A percentile compares a stretch with the other conserved stretches of the same genome.
Conservation (phyloP, 345 rosid species). For the Hypericum perforatum region DNA sequence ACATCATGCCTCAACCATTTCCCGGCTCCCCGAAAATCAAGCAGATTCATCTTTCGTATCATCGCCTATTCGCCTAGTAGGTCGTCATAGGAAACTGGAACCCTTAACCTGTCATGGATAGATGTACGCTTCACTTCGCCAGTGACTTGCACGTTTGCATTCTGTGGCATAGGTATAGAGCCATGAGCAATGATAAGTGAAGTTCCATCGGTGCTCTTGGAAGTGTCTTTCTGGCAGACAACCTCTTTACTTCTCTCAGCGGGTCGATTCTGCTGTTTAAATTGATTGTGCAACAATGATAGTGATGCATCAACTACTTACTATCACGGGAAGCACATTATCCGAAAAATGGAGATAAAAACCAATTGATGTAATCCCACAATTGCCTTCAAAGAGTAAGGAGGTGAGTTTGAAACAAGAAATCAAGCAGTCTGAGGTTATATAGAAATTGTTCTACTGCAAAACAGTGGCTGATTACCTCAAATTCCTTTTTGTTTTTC, state of each 20-base stretch:
- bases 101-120: conserved; percentile 70
- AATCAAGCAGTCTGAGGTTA: no score
- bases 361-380: neutral
- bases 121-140: conserved; percentile 35
- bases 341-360: no score
- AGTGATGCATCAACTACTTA: neutral
- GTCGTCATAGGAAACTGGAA: conserved; percentile 84
- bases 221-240: conserved; percentile 20
- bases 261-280: conserved; percentile 37
- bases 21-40: neutral
- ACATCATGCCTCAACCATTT: no score
- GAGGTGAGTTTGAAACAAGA: no score
- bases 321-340: no score
- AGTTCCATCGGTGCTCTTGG: conserved; percentile 20
- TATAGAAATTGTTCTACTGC: neutral
- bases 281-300: conserved; percentile 59
- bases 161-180: conserved; percentile 14
- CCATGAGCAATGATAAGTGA: conserved; percentile 15
- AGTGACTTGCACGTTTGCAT: conserved; percentile 19
- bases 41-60: conserved; percentile 14
- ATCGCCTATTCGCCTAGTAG: conserved; percentile 29
- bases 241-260: conserved; percentile 21
- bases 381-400: no score
- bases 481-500: conserved; percentile 82
- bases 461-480: conserved; percentile 32